These are phyloP conservation scores for Aspergillus taichungensis DNA, from an alignment of 495 filamentous ascomycete genomes.

Conservation along the genomic window DNA sequence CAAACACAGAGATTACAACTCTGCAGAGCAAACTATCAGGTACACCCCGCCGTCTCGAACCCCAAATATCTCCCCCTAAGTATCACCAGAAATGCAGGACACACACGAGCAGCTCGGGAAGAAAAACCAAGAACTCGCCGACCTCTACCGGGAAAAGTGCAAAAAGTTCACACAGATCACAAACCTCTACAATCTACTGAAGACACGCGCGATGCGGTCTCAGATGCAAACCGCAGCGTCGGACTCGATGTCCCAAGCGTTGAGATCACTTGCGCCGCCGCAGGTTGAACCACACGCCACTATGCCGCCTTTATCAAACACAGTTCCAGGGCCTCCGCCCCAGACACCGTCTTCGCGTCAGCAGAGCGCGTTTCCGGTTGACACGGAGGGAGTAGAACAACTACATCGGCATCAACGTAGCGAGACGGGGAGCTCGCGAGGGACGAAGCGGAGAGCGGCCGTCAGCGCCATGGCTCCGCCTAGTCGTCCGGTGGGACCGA, in stretches of 20 bases:
- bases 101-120: conserved; percentile 59
- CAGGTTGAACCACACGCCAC: conserved; percentile 9
- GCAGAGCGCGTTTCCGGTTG: conserved; percentile 18
- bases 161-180: conserved; percentile 69
- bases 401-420: conserved; percentile 39
- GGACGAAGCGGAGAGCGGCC: conserved; percentile 10
- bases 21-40: conserved; percentile 54
- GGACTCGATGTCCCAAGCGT: conserved; percentile 52
- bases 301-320: neutral
- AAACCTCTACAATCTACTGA: conserved; percentile 77
- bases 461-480: conserved; percentile 21
- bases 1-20: conserved; percentile 66
- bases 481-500: conserved; percentile 9
- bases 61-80: neutral
- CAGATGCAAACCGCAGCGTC: conserved; percentile 63
- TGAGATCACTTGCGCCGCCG: conserved; percentile 29
- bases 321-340: conserved; percentile 7
- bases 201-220: conserved; percentile 59
- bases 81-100: conserved; percentile 49
- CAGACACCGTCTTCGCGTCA: conserved; percentile 18
- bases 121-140: conserved; percentile 68
- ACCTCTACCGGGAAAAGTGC: conserved; percentile 62
- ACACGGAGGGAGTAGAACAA: conserved; percentile 32
- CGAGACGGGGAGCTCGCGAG: conserved; percentile 38
- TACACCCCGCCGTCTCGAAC: conserved; percentile 13